Base-by-base conservation (phyloP, 805 yeast species). In the Candida wancherniae region DNA sequence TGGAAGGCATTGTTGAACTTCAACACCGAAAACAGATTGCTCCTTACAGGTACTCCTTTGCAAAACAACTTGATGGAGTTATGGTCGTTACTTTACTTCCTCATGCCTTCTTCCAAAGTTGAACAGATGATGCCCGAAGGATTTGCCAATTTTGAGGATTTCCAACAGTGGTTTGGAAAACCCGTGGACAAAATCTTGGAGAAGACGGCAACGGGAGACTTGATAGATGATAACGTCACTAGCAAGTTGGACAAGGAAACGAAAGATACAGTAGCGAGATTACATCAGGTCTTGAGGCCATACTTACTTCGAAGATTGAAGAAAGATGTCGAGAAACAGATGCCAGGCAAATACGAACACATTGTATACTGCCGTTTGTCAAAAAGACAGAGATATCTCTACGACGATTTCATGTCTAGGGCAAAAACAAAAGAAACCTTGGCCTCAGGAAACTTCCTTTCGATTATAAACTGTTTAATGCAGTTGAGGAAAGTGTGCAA, bases 301-400 rank as follows among this genome's bases (percentile, higher is more conserved):
- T 92, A 90, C 50, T 63, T 92, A 22, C 63, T 92, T 37, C 77
- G 99, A 55, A 77, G 99, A 43, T 71, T 92, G 51, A 92, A 92
- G 54, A 86, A 84, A 13, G 99, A 92, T 58, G 99, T 92, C 9
- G 99, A 92, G 49, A 87, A 90, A 51, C 98, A 92, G 58, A 92
- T 92, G 98, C 99, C 99, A 1, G 96, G 84, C 0, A 92, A 92
- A 51, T 84, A 87, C 55, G 99, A 92, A 55, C 99, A 92, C 55
- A 80, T 92, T 36, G 79, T 92, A 5, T 85, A 84, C 53, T 94
- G 98, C 62, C 74, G 95, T 16, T 62, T 92, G 26, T 87, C 97
- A 2, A 87, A 92, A 48, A 73, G 99, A 42, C 99, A 92, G 54
- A 63, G 97, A 38, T 84, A 75, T 48, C 59, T 92, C 33, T 92